A percentile compares a stretch with the other conserved stretches of the same genome.
Conservation (phyloP, 495 filamentous ascomycete species). For the Neurospora sp. region DNA sequence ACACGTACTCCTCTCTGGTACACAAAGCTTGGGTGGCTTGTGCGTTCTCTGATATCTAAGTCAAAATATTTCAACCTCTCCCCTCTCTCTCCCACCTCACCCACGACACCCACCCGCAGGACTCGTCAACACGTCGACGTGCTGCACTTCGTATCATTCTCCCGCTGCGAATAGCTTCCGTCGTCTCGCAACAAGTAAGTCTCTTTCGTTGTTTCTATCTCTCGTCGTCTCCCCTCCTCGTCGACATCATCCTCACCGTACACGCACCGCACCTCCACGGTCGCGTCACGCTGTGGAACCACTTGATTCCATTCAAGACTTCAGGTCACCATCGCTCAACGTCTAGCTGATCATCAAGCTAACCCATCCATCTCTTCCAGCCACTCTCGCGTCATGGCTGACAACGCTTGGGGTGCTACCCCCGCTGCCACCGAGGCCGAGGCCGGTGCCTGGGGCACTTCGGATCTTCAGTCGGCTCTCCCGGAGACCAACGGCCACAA, state of each 20-base stretch:
- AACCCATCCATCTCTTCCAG: background rate
- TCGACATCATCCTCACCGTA: background rate
- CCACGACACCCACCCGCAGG: background rate
- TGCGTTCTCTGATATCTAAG: background rate
- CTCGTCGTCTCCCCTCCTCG: background rate
- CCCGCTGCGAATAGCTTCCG: background rate
- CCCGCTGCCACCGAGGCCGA: background rate
- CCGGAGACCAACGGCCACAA: background rate
- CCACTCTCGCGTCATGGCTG: background rate
- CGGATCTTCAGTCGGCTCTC: constrained; percentile 13
- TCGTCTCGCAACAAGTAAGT: background rate
- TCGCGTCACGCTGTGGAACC: background rate
- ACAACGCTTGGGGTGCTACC: background rate
- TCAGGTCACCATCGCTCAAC: background rate
- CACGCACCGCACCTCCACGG: background rate
- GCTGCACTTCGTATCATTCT: background rate
- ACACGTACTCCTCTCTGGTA: background rate
- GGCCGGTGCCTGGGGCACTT: constrained; percentile 7
- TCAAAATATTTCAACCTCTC: background rate
- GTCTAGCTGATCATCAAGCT: background rate
- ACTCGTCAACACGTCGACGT: background rate
- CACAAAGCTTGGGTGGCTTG: background rate
- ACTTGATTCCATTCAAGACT: background rate
- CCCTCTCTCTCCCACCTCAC: background rate
- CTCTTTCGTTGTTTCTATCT: background rate